Percentiles rank a stretch among this genome's conserved stretches.
Evolutionary conservation across 306 rosid genomes (phyloP).

Genomic region (Acacia crassicarpa): DNA sequence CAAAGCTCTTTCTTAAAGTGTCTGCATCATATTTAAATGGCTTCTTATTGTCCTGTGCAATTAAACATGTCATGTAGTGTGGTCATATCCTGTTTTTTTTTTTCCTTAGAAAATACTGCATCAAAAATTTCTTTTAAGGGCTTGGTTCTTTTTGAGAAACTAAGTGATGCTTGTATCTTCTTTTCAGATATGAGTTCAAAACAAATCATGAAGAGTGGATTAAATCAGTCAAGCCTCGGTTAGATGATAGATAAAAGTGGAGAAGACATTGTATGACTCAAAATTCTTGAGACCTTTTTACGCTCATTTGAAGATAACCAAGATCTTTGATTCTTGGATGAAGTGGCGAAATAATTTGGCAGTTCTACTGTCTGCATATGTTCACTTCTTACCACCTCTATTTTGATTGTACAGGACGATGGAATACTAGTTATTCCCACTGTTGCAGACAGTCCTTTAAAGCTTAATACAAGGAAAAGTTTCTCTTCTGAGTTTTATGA

Average conservation of each 20-base stretch:
- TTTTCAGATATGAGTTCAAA: constrained; percentile 84
- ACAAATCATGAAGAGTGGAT: constrained; percentile 87
- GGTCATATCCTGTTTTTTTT: background rate
- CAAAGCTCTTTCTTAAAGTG: background rate
- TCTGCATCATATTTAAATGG: background rate
- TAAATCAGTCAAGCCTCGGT: constrained; percentile 66
- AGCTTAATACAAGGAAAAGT: constrained; percentile 40
- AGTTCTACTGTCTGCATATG: background rate
- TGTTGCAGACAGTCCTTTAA: constrained; percentile 51
- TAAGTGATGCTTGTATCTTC: constrained; percentile 24
- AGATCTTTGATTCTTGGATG: constrained; percentile 14
- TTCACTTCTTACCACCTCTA: constrained; percentile 4
- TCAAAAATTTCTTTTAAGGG: background rate
- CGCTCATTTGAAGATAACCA: background rate
- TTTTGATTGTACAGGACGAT: constrained; percentile 45
- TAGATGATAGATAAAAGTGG: constrained; percentile 38
- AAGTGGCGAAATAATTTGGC: constrained; percentile 21
- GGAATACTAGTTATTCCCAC: constrained; percentile 62
- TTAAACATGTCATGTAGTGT: background rate
- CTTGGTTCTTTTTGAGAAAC: constrained; percentile 14
- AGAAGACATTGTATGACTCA: constrained; percentile 18
- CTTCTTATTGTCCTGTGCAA: background rate
- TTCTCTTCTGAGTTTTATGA: constrained; percentile 49
- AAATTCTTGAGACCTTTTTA: constrained; percentile 5
- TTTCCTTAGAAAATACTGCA: background rate